Base-by-base conservation (phyloP, 2,329 filamentous ascomycete genomes). In the Dothideomycetes sp. region DNA sequence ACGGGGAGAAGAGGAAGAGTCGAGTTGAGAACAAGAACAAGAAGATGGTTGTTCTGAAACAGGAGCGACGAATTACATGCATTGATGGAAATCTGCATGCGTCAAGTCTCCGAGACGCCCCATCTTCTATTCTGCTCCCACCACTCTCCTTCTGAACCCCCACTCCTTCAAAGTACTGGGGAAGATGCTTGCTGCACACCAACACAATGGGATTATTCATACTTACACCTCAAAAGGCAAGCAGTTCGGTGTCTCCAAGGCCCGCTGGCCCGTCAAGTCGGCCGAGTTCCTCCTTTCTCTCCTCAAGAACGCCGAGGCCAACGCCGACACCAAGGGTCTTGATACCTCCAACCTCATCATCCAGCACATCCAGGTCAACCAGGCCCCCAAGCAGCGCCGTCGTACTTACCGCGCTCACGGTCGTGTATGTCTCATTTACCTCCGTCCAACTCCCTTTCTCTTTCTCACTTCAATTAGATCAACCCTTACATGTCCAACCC, bases 281-380 rank as follows among this genome's bases (percentile, higher is more conserved):
- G 93, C 93, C 69, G 81, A 95, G 76, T 94, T 94, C 78, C 79
- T 98, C 51, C 81, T 95, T 69, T 84, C 83, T 64, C 86, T 98
- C 60, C 84, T 98, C 60, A 91, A 88, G 79, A 94, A 94, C 73
- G 87, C 87, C 55, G 87, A 94, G 77, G 81, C 87, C 73, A 94
- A 94, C 71, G 87, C 87, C 66, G 88, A 94, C 60, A 84, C 84
- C 69, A 94, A 94, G 79, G 87, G 88, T 61, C 85, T 94, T 62
- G 87, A 98, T 73, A 96, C 88, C 64, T 81, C 81, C 73, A 93
- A 93, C 78, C 77, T 98, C 64, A 73, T 96, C 65, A 84, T 98
- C 74, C 95, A 95, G 85, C 93, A 95, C 84, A 98, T 98, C 74
- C 91, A 98, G 77, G 91, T 98, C 79, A 98, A 98, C 85, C 91